Percentiles rank a stretch among this genome's conserved stretches.
These are phyloP conservation scores for Yamadazyma kitorensis DNA, from an alignment of 805 yeast genomes.

Conservation along the genomic window DNA sequence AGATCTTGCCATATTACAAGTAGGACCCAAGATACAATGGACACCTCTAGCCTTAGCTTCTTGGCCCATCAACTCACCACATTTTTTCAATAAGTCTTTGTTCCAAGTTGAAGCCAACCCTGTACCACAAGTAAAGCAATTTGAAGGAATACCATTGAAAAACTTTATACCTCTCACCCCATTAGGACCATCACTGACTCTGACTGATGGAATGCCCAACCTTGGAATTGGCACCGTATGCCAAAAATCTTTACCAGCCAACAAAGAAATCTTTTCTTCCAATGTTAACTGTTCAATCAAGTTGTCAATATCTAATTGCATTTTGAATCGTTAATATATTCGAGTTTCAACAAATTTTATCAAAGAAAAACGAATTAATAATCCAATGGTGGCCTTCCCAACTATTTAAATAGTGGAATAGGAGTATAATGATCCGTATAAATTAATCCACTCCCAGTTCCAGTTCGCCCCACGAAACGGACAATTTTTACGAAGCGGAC, in stretches of 20 bases:
- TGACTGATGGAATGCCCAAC: slow-evolving; percentile 44
- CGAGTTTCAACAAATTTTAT: too few relatives aligned
- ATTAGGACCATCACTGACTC: slow-evolving; percentile 60
- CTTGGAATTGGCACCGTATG: slow-evolving; percentile 43
- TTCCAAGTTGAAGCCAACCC: slow-evolving; percentile 58
- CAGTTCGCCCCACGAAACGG: too few relatives aligned
- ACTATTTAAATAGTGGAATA: too few relatives aligned
- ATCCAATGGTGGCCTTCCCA: too few relatives aligned
- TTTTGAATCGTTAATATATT: too few relatives aligned
- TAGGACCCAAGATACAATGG: slow-evolving; percentile 37
- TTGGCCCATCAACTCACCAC: slow-evolving; percentile 51
- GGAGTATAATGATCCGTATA: too few relatives aligned
- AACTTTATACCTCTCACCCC: slow-evolving; percentile 60
- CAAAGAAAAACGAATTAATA: too few relatives aligned
- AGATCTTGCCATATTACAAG: slow-evolving; percentile 51
- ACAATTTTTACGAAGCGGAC: too few relatives aligned
- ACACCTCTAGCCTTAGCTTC: slow-evolving; percentile 56
- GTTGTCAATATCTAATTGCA: slow-evolving; percentile 26
- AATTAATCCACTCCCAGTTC: too few relatives aligned
- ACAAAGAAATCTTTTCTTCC: slow-evolving; percentile 33
- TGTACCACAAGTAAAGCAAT: slow-evolving; percentile 62
- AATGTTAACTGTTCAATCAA: slow-evolving; percentile 30
- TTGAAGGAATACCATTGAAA: slow-evolving; percentile 51
- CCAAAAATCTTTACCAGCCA: slow-evolving; percentile 48
- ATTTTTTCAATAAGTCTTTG: slow-evolving; percentile 44